A percentile compares a stretch with the other conserved stretches of the same genome.
phyloP scores from a whole-genome alignment of 805 yeast species.

The Ascoidea rubescens region DNA sequence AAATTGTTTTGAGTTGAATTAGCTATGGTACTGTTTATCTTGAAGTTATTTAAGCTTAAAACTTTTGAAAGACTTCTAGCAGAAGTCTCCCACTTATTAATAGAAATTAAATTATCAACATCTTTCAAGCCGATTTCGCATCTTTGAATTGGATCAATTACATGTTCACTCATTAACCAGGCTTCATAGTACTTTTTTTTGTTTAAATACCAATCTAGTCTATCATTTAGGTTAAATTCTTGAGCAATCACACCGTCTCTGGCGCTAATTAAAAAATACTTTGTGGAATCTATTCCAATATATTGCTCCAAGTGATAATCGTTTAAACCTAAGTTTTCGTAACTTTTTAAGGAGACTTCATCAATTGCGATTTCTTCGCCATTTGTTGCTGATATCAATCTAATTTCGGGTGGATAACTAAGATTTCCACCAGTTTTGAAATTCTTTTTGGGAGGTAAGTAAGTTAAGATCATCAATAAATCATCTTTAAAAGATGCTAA shows the following conservation, averaged over 20 bases:
- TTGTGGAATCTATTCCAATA: constrained; percentile 22
- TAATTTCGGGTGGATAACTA: constrained; percentile 56
- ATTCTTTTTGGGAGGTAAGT: constrained; percentile 19
- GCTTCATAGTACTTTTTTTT: constrained; percentile 47
- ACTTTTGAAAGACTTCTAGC: constrained; percentile 32
- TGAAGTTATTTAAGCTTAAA: constrained; percentile 14
- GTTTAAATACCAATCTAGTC: constrained; percentile 57
- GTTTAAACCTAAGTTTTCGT: constrained; percentile 52
- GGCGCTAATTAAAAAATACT: constrained; percentile 64
- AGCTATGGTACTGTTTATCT: constrained; percentile 12
- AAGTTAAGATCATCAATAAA: constrained; percentile 43
- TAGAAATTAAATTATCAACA: constrained; percentile 19
- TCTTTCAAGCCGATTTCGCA: constrained; percentile 47
- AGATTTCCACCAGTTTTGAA: constrained; percentile 10
- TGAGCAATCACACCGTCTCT: constrained; percentile 69
- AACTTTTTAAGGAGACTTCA: constrained; percentile 52
- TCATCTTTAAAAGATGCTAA: constrained; percentile 65
- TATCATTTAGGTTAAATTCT: constrained; percentile 56
- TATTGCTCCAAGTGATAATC: constrained; percentile 60
- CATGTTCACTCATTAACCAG: constrained; percentile 58
- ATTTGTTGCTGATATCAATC: constrained; percentile 45
- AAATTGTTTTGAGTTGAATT: constrained; percentile 4
- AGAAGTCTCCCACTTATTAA: constrained; percentile 42
- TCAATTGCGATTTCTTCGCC: constrained; percentile 72
- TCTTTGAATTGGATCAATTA: constrained; percentile 36